These are phyloP conservation scores for Thyridium curvatum DNA, from an alignment of 2,329 filamentous ascomycete genomes.

Conservation along the genomic window DNA sequence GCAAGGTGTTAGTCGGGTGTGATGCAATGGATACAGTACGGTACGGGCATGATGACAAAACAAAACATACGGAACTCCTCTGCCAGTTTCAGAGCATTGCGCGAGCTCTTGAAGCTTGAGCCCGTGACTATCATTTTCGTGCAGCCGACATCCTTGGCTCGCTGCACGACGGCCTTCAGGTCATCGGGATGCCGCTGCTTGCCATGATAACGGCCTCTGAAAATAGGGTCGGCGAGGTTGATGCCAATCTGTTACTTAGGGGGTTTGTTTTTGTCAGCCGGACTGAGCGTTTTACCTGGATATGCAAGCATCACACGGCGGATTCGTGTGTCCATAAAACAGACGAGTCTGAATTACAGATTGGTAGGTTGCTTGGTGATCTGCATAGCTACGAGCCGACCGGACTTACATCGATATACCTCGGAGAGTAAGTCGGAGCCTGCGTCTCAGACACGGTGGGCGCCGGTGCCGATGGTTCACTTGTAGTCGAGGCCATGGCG, in stretches of 20 bases:
- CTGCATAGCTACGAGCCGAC: not conserved
- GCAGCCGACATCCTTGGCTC: constrained; percentile 74
- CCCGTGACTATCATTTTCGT: constrained; percentile 90
- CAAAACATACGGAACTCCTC: constrained; percentile 60
- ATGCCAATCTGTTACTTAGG: constrained; percentile 67
- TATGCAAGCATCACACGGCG: too few species aligned
- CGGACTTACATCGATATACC: constrained; percentile 55
- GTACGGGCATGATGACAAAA: not conserved
- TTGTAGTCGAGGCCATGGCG: constrained; percentile 11
- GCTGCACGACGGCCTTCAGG: constrained; percentile 67
- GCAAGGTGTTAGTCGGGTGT: not conserved
- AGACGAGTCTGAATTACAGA: too few species aligned
- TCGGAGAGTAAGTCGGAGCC: constrained; percentile 32
- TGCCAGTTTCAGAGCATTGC: constrained; percentile 68
- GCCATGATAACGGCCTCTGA: constrained; percentile 76
- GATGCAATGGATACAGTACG: not conserved
- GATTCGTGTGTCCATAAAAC: too few species aligned
- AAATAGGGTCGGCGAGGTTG: constrained; percentile 91
- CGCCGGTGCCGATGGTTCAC: constrained; percentile 3
- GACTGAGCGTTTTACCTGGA: too few species aligned
- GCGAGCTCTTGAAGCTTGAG: constrained; percentile 74
- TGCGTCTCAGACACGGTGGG: constrained; percentile 1
- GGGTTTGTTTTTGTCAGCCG: not conserved
- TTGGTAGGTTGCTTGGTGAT: too few species aligned
- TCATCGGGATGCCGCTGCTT: constrained; percentile 70